Evolutionary conservation across 805 yeast genomes (phyloP), one percentile per base, ranked within the genome.

Genomic region (Saccharomycopsis sp.): DNA sequence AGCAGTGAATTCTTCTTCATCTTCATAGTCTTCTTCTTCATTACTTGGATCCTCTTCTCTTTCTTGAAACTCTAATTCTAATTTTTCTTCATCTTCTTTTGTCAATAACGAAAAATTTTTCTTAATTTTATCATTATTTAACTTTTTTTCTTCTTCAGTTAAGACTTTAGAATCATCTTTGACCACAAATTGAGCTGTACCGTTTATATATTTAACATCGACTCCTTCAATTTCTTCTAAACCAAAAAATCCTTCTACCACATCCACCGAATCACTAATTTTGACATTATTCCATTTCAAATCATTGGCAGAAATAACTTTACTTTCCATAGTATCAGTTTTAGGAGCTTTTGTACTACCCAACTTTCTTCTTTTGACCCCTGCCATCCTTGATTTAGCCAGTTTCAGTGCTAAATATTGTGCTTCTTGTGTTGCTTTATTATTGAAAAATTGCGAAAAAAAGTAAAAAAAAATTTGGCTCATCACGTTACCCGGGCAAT

Each of bases 141-240:
- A 37, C 3, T 37, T 41, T 36, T 45, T 39, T 27, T 43, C 50
- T 41, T 44, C 39, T 37, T 49, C n/a, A 54, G 17, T 23, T 8
- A 23, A 6, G 10, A 23, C 26, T 8, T 10, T 6, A 23, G 10
- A 6, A 23, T 23, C 26, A 30, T 64, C 67, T 26, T 55, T 64
- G 8, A 67, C 67, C n/a, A 67, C 54, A 52, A 79, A 81, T 40
- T 72, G 71, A 0, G 80, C 76, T 37, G 66, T 62, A 12, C 95
- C 95, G 46, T 83, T 65, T 2, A 75, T 72, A 40, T 77, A 67
- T 45, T 82, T 75, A 5, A 89, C 88, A 52, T 72, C 88, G 26
- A 89, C 96, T 33, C 96, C 96, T 42, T 86, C 96, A 37, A 92
- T 69, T 56, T 89, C 97, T 57, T 89, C 98, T 27, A 92, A 63